Base-by-base conservation (phyloP, 805 yeast species). In the Candida multigemmis region DNA sequence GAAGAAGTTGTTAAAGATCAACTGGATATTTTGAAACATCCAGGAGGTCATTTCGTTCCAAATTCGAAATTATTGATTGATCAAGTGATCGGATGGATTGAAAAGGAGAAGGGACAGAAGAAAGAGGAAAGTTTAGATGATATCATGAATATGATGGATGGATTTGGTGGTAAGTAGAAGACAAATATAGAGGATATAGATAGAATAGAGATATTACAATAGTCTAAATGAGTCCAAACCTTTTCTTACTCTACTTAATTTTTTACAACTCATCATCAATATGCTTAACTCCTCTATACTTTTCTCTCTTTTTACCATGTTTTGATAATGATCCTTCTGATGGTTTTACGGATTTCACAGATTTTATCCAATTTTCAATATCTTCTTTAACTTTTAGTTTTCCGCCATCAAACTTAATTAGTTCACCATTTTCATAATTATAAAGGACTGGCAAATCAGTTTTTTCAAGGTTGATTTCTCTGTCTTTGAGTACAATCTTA, bases 31-130 rank as follows among this genome's bases (percentile, higher is more conserved):
- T 61, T 79, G 33, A 78, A 71, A 37, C 98, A 89, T 45, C 96
- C 96, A 7, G 97, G 98, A 34, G 96, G 97, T 2, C 98, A 89
- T 48, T 86, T 81, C 57, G 95, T 89, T 24, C 98, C 97, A 16
- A 85, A 84, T 53, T 78, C 86, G 26, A 82, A 81, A 50, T 25
- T 48, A 10, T 42, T 53, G 34, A 48, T 60, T 2, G 61, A 56
- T 28, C 59, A 58, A 34, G 65, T 60, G 5, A 42, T 51, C 11
- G 57, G 54, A 32, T 62, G 68, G 68, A 55, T 62, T 8, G 47
- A 42, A 25, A 18, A 21, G 7, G 36, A 27, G 2, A 42, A 40
- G 8, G 19, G 32, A 18, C 33, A 31, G 19, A 31, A 34, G 19
- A 27, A 37, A 22, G 32, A 34, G 7, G 38, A 42, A 5, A 44